Evolutionary conservation across 2,329 filamentous ascomycete genomes (phyloP).

Genomic region (Trichoderma simmonsii): DNA sequence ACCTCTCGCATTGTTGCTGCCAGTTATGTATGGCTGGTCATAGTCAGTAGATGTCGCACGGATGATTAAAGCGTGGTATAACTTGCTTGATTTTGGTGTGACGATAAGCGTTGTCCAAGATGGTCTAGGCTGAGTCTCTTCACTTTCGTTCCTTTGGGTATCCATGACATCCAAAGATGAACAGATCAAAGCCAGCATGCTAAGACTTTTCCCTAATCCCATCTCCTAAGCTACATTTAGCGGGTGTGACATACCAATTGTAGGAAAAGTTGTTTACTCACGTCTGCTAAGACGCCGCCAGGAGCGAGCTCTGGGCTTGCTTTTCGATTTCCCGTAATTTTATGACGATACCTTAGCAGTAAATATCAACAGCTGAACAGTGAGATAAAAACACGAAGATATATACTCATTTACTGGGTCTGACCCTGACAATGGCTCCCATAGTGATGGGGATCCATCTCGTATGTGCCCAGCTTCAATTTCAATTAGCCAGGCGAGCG

Average conservation of each 20-base stretch:
- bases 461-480: background rate
- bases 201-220: constrained; percentile 36
- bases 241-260: too few relatives aligned
- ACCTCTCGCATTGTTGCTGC: constrained; percentile 22
- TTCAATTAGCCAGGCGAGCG: background rate
- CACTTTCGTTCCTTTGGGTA: background rate
- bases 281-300: background rate
- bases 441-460: background rate
- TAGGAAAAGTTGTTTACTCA: background rate
- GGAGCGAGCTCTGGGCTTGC: background rate
- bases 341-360: background rate
- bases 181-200: constrained; percentile 29
- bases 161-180: constrained; percentile 25
- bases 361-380: background rate
- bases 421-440: background rate
- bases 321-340: background rate
- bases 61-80: accelerated
- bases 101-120: constrained; percentile 26
- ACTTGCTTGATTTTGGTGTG: constrained; percentile 20
- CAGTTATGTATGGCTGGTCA: constrained; percentile 32
- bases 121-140: background rate
- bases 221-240: constrained; percentile 29
- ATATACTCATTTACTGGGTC: background rate
- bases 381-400: background rate
- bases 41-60: background rate